Conservation (phyloP, 23 red algal genomes). For the Gracilaria gracilis region DNA sequence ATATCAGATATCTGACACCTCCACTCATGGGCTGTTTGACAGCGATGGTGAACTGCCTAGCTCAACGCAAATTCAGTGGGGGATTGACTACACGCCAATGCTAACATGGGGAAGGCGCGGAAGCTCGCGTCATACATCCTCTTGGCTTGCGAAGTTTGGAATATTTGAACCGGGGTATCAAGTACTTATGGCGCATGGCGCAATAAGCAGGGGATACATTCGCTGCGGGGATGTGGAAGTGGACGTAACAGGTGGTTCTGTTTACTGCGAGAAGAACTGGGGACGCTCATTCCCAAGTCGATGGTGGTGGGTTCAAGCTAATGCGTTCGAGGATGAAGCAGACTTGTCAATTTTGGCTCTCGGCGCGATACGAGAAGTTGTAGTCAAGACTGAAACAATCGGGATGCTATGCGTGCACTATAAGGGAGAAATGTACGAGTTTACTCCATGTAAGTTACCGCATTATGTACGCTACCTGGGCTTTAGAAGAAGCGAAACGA, state of each 20-base stretch:
- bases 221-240: conserved; percentile 11
- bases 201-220: conserved; percentile 47
- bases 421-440: conserved; percentile 73
- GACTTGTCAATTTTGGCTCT: conserved; percentile 75
- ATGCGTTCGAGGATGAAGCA: conserved; percentile 50
- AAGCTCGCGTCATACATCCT: conserved; percentile 56
- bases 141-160: conserved; percentile 78
- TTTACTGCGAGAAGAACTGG: conserved; percentile 98
- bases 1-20: conserved; percentile 38
- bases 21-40: conserved; percentile 27
- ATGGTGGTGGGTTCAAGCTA: conserved; percentile 94
- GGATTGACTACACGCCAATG: conserved; percentile 40
- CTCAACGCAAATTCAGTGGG: conserved; percentile 49
- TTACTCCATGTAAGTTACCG: conserved; percentile 76
- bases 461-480: too few species aligned
- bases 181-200: conserved; percentile 81
- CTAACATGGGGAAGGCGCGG: conserved; percentile 55
- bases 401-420: conserved; percentile 76
- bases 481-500: neutral
- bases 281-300: conserved; percentile 80
- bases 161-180: conserved; percentile 98
- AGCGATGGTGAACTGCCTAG: neutral
- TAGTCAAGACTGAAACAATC: conserved; percentile 59
- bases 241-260: conserved; percentile 31
- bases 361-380: conserved; percentile 53